Evolutionary conservation across 2,329 filamentous ascomycete species (phyloP).

Genomic region (Dothidotthia symphoricarpi): DNA sequence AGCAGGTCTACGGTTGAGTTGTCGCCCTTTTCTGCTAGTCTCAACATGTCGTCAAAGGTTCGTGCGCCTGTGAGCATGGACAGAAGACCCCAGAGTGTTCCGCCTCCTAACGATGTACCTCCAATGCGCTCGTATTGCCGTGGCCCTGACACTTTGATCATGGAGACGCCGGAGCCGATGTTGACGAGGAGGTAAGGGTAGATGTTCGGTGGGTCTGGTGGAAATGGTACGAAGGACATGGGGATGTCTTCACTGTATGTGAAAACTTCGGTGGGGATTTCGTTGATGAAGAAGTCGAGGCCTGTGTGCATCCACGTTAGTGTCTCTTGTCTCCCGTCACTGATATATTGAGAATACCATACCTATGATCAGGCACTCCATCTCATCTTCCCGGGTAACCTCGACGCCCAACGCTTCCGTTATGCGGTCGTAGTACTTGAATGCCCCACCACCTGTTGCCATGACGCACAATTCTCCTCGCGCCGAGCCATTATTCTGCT

Average conservation of each 20-base stretch:
- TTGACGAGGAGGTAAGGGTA: conserved; percentile 98
- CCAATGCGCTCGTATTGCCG: conserved; percentile 86
- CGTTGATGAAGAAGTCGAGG: conserved; percentile 97
- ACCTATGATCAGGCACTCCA: conserved; percentile 98
- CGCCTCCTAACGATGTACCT: conserved; percentile 89
- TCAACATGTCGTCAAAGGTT: conserved; percentile 97
- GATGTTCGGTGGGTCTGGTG: conserved; percentile 61
- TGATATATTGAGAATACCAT: conserved; percentile 26
- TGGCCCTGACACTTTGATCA: conserved; percentile 94
- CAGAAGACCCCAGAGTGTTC: conserved; percentile 95
- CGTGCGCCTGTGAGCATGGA: conserved; percentile 88
- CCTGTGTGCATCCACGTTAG: conserved; percentile 52
- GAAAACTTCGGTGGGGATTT: conserved; percentile 95
- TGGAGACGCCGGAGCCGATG: conserved; percentile 93
- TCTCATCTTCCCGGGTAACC: conserved; percentile 91
- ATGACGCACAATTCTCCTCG: conserved; percentile 80
- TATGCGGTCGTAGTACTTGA: conserved; percentile 94
- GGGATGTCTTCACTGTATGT: conserved; percentile 82
- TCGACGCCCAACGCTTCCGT: conserved; percentile 79
- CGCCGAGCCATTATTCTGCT: conserved; percentile 68
- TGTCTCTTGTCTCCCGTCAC: too few species aligned
- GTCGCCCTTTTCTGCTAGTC: conserved; percentile 85
- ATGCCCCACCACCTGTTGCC: conserved; percentile 93
- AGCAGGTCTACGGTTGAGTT: conserved; percentile 94
- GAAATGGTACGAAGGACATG: conserved; percentile 80